Conservation (phyloP, 1,284 basidiomycete species). For the Ceratobasidium sp. region DNA sequence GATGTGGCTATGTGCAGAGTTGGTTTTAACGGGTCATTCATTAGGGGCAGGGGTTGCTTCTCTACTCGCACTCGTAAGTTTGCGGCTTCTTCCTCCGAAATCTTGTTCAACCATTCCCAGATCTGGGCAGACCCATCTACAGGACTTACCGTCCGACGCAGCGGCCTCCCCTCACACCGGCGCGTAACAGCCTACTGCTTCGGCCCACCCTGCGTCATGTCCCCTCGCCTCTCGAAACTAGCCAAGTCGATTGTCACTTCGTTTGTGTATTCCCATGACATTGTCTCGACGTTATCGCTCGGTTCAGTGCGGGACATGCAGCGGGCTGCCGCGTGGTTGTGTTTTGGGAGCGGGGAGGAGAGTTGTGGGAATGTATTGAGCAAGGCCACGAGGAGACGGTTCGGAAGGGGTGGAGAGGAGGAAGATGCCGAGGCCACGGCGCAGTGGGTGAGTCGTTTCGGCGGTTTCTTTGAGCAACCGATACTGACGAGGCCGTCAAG, state of each 20-base stretch:
- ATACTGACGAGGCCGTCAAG: constrained; percentile 57
- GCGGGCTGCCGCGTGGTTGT: constrained; percentile 81
- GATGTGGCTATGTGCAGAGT: constrained; percentile 60
- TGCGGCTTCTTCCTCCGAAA: not conserved
- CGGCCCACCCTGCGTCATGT: constrained; percentile 78
- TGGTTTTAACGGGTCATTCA: constrained; percentile 86
- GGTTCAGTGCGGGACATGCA: constrained; percentile 82
- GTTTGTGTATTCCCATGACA: constrained; percentile 84
- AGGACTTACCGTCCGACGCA: constrained; percentile 73
- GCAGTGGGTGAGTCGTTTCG: constrained; percentile 68
- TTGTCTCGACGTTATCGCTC: constrained; percentile 81
- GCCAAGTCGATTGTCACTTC: constrained; percentile 75
- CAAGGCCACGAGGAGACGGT: constrained; percentile 34
- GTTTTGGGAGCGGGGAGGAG: constrained; percentile 69
- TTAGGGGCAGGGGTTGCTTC: constrained; percentile 88
- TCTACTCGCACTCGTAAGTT: constrained; percentile 75
- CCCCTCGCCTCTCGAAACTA: constrained; percentile 67
- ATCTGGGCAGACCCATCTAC: constrained; percentile 87
- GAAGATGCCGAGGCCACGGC: constrained; percentile 53
- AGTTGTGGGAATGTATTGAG: constrained; percentile 44
- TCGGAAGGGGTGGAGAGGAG: constrained; percentile 46
- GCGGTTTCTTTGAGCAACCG: constrained; percentile 30
- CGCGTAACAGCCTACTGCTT: constrained; percentile 82
- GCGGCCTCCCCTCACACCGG: constrained; percentile 72
- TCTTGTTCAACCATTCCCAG: constrained; percentile 56